phyloP scores from a whole-genome alignment of 2,329 filamentous ascomycete genomes.

The Didymella exigua region DNA sequence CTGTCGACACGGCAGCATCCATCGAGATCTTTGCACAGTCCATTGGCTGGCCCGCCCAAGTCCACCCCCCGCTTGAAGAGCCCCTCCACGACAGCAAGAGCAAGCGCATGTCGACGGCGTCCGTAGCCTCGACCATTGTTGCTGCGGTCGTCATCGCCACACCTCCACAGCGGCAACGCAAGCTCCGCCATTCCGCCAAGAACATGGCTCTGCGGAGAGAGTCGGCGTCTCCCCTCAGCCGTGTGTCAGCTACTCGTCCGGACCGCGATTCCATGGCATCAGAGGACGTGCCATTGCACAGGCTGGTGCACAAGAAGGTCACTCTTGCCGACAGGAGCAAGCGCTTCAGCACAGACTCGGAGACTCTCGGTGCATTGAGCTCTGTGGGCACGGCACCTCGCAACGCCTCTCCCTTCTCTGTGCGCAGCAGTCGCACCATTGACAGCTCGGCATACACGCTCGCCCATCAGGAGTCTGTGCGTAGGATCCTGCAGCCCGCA shows the following conservation, averaged over 20 bases:
- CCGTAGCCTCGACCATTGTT: slow-evolving; percentile 60
- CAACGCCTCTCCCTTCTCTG: slow-evolving; percentile 38
- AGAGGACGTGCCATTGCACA: slow-evolving; percentile 53
- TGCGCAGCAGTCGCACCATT: slow-evolving; percentile 32
- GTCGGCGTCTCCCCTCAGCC: slow-evolving; percentile 38
- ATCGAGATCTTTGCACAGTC: slow-evolving; percentile 57
- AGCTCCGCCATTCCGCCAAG: slow-evolving; percentile 61
- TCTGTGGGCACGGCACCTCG: slow-evolving; percentile 26
- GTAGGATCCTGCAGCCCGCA: slow-evolving; percentile 41
- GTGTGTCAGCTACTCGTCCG: slow-evolving; percentile 52
- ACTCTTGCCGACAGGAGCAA: slow-evolving; percentile 54
- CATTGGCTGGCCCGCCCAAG: slow-evolving; percentile 56
- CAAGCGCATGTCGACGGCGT: slow-evolving; percentile 57
- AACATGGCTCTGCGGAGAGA: slow-evolving; percentile 58
- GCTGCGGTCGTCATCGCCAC: slow-evolving; percentile 61
- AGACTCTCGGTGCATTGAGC: slow-evolving; percentile 20
- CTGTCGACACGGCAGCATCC: slow-evolving; percentile 35
- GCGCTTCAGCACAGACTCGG: slow-evolving; percentile 39
- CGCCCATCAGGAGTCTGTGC: slow-evolving; percentile 40
- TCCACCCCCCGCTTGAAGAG: slow-evolving; percentile 32
- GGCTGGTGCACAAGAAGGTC: slow-evolving; percentile 57
- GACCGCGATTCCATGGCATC: slow-evolving; percentile 54
- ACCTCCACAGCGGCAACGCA: slow-evolving; percentile 52
- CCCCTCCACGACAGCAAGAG: slow-evolving; percentile 39
- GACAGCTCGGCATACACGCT: slow-evolving; percentile 40